Evolutionary conservation across 768 basidiomycete genomes (phyloP).

Genomic region (Lyophyllum atratum): DNA sequence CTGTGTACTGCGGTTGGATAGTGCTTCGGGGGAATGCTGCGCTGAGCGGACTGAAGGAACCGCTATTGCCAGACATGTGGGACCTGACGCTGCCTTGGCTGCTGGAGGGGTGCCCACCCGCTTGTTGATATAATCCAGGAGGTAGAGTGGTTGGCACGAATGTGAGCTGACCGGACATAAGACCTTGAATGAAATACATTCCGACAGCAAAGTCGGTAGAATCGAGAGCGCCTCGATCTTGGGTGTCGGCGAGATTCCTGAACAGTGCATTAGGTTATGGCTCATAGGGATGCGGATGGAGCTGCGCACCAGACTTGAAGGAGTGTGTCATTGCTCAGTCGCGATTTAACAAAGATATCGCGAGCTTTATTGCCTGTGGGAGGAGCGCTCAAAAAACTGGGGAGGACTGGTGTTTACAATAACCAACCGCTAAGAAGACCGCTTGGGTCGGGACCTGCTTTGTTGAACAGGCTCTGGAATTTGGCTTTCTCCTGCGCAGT

Average conservation of each 20-base stretch:
- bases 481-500: slow-evolving; percentile 82
- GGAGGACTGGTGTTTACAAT: background rate
- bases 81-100: slow-evolving; percentile 37
- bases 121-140: slow-evolving; percentile 84
- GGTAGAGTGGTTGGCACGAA: slow-evolving; percentile 77
- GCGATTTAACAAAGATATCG: slow-evolving; percentile 89
- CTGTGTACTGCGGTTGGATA: slow-evolving; percentile 67
- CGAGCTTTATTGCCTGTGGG: slow-evolving; percentile 80
- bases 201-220: slow-evolving; percentile 90
- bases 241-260: slow-evolving; percentile 95
- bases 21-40: slow-evolving; percentile 41
- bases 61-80: slow-evolving; percentile 65
- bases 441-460: slow-evolving; percentile 62
- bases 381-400: background rate
- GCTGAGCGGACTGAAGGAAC: slow-evolving; percentile 59
- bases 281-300: background rate
- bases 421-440: slow-evolving; percentile 76
- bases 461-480: slow-evolving; percentile 78
- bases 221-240: slow-evolving; percentile 88
- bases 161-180: slow-evolving; percentile 78
- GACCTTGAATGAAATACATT: slow-evolving; percentile 95
- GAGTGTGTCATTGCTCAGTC: slow-evolving; percentile 82
- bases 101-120: slow-evolving; percentile 42
- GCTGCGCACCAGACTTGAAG: slow-evolving; percentile 84
- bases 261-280: slow-evolving; percentile 5